phyloP scores from a whole-genome alignment of 2,329 filamentous ascomycete species.

The Pyricularia sp. region DNA sequence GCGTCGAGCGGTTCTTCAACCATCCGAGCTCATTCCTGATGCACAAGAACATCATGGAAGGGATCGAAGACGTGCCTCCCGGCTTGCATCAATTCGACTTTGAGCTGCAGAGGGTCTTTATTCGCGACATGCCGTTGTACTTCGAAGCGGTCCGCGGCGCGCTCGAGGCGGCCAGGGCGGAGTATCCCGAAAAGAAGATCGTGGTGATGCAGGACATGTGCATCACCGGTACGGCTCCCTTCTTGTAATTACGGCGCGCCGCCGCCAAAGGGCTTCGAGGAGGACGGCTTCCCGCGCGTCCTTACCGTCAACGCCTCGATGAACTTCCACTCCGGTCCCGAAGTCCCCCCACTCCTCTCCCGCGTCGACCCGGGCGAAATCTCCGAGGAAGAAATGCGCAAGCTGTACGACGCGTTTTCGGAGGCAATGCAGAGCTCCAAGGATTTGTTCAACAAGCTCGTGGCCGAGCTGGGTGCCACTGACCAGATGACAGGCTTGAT shows the following conservation, averaged over 20 bases:
- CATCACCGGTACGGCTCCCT: neutral
- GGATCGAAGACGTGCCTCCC: neutral
- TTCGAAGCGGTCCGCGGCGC: neutral
- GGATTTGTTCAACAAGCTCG: neutral
- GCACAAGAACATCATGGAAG: neutral
- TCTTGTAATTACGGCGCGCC: constrained; percentile 6
- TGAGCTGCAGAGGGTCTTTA: neutral
- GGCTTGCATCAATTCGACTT: neutral
- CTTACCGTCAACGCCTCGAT: constrained; percentile 4
- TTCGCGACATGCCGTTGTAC: neutral
- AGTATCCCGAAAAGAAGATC: neutral
- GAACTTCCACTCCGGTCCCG: neutral
- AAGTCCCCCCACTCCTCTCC: constrained; percentile 5
- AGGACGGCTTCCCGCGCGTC: neutral
- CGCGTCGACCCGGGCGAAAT: constrained; percentile 3
- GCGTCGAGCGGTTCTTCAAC: neutral
- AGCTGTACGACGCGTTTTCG: neutral
- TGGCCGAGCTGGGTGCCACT: neutral
- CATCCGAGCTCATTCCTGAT: neutral
- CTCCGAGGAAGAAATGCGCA: constrained; percentile 3
- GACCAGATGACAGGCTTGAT: constrained; percentile 14
- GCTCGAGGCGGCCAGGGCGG: neutral
- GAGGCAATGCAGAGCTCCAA: neutral
- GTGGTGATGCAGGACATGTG: constrained; percentile 4
- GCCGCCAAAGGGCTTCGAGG: constrained; percentile 4